Base-by-base conservation (phyloP, 768 basidiomycete species). In the Clitopilus passeckerianus region DNA sequence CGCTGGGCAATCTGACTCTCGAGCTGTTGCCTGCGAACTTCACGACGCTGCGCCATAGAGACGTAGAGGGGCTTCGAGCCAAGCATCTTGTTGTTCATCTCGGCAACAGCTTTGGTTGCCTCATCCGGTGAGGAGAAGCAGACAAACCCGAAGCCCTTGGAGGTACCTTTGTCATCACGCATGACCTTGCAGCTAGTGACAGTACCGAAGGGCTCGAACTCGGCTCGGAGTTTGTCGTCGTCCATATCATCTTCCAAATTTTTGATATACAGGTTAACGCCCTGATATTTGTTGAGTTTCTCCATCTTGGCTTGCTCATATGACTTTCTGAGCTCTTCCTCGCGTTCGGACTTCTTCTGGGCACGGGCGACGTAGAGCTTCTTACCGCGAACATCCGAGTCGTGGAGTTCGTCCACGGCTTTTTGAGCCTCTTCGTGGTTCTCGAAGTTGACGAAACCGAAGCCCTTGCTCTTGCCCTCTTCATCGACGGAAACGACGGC, bases 31-130 rank as follows among this genome's bases (percentile, higher is more conserved):
- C 95, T 86, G 73, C 97, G 92, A 69, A 97, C 92, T 70, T 99
- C 97, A 63, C 95, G 94, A 65, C 96, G 93, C 73, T 99, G 97
- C 66, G 97, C 97, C 65, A 98, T 87, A 43, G 96, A 95, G 71
- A 99, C 97, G 71, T 98, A 99, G 68, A 99, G 86, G 57, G 97
- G 97, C 79, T 99, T 99, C 65, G 89, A 86, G 62, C 96, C 96
- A 69, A 98, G 93, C 89, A 98, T 98, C 80, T 96, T 96, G 86
- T 97, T 98, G 85, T 99, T 99, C 95, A 99, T 97, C 81, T 99
- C 97, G 58, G 94, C 92, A 61, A 98, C 95, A 61, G 97, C 97
- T 80, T 98, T 98, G 70, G 94, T 98, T 22, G 97, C 95, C 77
- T 99, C 97, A 65, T 99, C 97, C 53, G 97, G 95, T 57, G 94